Conservation (phyloP, 2,329 filamentous ascomycete genomes). For the Nemania sp. region DNA sequence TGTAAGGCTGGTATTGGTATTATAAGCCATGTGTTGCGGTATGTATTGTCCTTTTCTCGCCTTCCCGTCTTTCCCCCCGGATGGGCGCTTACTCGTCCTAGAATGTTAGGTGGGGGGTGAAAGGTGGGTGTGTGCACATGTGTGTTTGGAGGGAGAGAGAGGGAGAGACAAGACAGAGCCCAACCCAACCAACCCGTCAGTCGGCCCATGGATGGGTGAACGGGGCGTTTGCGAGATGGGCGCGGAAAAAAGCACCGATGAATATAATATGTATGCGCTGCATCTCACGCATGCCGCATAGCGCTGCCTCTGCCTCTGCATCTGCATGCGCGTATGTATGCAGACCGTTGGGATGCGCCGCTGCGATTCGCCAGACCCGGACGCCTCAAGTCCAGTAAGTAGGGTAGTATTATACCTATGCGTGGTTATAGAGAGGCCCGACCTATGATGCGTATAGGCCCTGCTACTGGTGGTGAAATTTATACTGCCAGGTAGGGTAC, state of each 20-base stretch:
- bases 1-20: neutral
- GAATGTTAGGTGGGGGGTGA: slow-evolving; percentile 3
- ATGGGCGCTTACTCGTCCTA: slow-evolving; percentile 20
- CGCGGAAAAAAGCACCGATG: slow-evolving; percentile 22
- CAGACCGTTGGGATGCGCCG: slow-evolving; percentile 37
- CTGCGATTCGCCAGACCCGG: slow-evolving; percentile 33
- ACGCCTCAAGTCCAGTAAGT: too few species aligned
- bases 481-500: too few species aligned
- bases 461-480: too few species aligned
- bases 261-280: slow-evolving; percentile 30
- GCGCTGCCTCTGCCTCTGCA: slow-evolving; percentile 28
- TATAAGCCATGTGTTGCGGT: neutral
- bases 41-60: slow-evolving; percentile 18
- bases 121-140: neutral
- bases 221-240: too few species aligned
- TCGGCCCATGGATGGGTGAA: too few species aligned
- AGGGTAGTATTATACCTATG: too few species aligned
- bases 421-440: too few species aligned
- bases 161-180: too few species aligned
- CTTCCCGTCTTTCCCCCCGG: slow-evolving; percentile 17
- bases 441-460: too few species aligned
- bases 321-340: slow-evolving; percentile 20
- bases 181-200: too few species aligned
- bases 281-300: slow-evolving; percentile 42
- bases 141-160: neutral